phyloP scores from a whole-genome alignment of 176 grass and related monocot genomes.

The Pharus latifolius region DNA sequence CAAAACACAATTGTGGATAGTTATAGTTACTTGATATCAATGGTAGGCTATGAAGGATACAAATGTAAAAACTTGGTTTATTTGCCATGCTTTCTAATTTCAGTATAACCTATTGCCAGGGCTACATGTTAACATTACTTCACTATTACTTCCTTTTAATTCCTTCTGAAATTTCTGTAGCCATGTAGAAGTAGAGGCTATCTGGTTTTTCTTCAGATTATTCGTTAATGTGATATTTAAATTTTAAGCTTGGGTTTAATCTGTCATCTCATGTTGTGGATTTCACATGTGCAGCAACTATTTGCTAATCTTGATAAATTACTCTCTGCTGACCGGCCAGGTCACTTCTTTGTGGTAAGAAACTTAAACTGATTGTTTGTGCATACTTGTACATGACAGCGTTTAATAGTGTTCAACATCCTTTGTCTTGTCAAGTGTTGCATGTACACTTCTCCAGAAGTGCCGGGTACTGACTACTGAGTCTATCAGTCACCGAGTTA shows the following conservation, averaged over 20 bases:
- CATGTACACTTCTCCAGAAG: neutral
- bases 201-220: neutral
- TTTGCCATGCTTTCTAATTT: neutral
- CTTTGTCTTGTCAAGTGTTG: neutral
- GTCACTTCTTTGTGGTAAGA: constrained; percentile 70
- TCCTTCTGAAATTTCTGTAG: neutral
- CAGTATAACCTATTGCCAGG: neutral
- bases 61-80: neutral
- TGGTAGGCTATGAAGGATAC: too few species aligned
- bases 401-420: neutral
- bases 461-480: neutral
- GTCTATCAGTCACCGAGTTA: too few species aligned
- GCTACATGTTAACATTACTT: neutral
- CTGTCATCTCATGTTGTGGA: constrained; percentile 15
- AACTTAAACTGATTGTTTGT: neutral
- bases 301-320: constrained; percentile 71
- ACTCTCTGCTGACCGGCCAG: constrained; percentile 57
- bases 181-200: neutral
- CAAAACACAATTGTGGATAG: too few species aligned
- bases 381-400: neutral
- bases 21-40: too few species aligned
- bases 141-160: constrained; percentile 2
- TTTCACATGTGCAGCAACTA: constrained; percentile 52
- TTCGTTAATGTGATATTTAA: constrained; percentile 1
- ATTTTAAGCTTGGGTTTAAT: neutral